phyloP scores from a whole-genome alignment of 306 rosid genomes.

The Gillenia trifoliata region DNA sequence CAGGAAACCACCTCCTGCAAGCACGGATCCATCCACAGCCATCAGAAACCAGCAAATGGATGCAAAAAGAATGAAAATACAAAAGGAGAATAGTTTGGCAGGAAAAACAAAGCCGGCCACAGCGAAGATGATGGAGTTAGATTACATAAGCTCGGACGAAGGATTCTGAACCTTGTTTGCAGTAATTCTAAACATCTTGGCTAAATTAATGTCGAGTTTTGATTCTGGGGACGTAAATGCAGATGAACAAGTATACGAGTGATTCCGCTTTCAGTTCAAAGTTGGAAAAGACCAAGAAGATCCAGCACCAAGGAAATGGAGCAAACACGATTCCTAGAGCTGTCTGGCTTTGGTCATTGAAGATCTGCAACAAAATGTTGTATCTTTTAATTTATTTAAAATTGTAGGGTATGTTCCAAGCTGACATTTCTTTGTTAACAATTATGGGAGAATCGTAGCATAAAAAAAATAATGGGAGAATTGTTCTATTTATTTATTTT shows the following conservation, averaged over 20 bases:
- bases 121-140: slow-evolving; percentile 73
- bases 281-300: not conserved
- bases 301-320: slow-evolving; percentile 3
- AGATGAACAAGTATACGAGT: not conserved
- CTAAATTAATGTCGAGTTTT: not conserved
- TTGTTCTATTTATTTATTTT: not conserved
- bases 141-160: slow-evolving; percentile 72
- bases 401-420: not conserved
- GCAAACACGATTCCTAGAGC: not conserved
- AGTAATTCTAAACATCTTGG: not conserved
- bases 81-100: slow-evolving; percentile 24
- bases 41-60: slow-evolving; percentile 31
- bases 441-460: not conserved
- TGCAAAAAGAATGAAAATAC: slow-evolving; percentile 51
- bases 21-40: slow-evolving; percentile 29
- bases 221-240: not conserved
- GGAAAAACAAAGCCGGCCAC: slow-evolving; percentile 34
- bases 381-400: not conserved
- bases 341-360: not conserved
- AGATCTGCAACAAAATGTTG: not conserved
- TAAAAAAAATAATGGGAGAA: too few species aligned
- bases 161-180: slow-evolving; percentile 35
- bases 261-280: not conserved
- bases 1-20: slow-evolving; percentile 60
- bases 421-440: not conserved